Percentiles rank a stretch among this genome's conserved stretches.
Evolutionary conservation across 306 rosid species (phyloP).

Genomic region (Ormosia emarginata): DNA sequence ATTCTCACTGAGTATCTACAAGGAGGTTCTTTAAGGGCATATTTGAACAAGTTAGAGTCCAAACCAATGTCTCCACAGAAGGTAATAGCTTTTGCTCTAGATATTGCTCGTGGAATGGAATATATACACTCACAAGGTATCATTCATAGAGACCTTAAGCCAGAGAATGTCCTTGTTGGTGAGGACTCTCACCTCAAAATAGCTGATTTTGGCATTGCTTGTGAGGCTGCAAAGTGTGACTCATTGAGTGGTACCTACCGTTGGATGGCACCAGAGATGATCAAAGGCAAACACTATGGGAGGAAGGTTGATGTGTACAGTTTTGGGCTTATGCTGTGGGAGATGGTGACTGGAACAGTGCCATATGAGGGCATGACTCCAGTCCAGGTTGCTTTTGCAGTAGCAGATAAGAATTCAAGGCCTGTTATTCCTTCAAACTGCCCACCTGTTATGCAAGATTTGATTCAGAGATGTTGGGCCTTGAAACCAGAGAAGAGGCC

Average conservation of each 20-base stretch:
- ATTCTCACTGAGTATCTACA: constrained; percentile 60
- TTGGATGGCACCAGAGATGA: constrained; percentile 91
- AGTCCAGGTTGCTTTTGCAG: constrained; percentile 77
- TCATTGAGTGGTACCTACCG: constrained; percentile 66
- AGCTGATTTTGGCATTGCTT: constrained; percentile 77
- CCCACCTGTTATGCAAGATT: constrained; percentile 47
- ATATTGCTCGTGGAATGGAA: constrained; percentile 72
- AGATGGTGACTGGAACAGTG: constrained; percentile 61
- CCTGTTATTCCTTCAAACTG: constrained; percentile 54
- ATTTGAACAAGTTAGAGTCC: constrained; percentile 49
- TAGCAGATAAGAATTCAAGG: constrained; percentile 61
- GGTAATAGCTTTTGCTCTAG: constrained; percentile 49
- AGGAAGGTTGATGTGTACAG: constrained; percentile 72
- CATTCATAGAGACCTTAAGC: constrained; percentile 72
- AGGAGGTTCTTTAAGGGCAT: constrained; percentile 67
- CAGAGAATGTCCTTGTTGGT: constrained; percentile 62
- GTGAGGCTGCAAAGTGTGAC: constrained; percentile 57
- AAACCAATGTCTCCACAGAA: constrained; percentile 43
- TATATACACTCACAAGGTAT: constrained; percentile 62
- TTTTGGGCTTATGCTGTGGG: constrained; percentile 73
- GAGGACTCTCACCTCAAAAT: constrained; percentile 52
- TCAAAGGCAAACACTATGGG: constrained; percentile 56
- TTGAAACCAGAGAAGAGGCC: constrained; percentile 59
- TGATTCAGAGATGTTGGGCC: constrained; percentile 69
- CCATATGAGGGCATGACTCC: constrained; percentile 74